A percentile compares a stretch with the other conserved stretches of the same genome.
These are phyloP conservation scores for Quercus mongolica DNA, from an alignment of 306 rosid species.

Conservation along the genomic window DNA sequence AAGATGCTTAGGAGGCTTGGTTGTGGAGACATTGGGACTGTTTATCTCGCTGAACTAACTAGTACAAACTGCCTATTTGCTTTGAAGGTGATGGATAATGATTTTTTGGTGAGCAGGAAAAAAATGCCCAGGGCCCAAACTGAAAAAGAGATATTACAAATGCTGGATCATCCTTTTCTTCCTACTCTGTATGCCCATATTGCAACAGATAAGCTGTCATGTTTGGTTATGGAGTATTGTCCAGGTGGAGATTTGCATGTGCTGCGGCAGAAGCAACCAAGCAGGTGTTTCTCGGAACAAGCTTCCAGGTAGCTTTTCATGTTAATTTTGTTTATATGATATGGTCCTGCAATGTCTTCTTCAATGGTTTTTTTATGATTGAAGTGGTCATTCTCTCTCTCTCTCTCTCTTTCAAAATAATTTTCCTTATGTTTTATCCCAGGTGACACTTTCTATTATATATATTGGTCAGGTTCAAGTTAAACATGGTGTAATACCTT, in stretches of 20 bases:
- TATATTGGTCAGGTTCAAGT: too few relatives aligned
- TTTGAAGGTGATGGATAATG: slow-evolving; percentile 91
- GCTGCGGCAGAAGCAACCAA: slow-evolving; percentile 83
- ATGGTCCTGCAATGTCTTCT: background rate
- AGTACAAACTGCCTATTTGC: slow-evolving; percentile 80
- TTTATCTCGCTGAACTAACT: slow-evolving; percentile 86
- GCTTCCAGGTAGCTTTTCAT: slow-evolving; percentile 64
- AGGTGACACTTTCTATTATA: too few relatives aligned
- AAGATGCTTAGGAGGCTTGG: slow-evolving; percentile 80
- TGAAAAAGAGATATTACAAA: slow-evolving; percentile 87
- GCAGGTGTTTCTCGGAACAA: slow-evolving; percentile 76
- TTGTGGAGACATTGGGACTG: slow-evolving; percentile 97
- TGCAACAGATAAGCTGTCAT: slow-evolving; percentile 72
- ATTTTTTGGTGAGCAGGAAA: slow-evolving; percentile 72
- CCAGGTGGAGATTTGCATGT: slow-evolving; percentile 97
- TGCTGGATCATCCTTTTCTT: slow-evolving; percentile 96
- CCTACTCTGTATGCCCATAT: slow-evolving; percentile 82
- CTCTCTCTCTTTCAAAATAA: too few relatives aligned
- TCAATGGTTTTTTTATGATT: background rate
- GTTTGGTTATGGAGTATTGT: slow-evolving; percentile 94
- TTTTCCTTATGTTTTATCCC: too few relatives aligned
- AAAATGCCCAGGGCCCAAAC: slow-evolving; percentile 89
- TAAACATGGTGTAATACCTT: too few relatives aligned
- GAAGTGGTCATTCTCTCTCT: background rate
- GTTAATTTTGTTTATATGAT: background rate